Conservation (phyloP, 345 rosid genomes). For the Brassica juncea region DNA sequence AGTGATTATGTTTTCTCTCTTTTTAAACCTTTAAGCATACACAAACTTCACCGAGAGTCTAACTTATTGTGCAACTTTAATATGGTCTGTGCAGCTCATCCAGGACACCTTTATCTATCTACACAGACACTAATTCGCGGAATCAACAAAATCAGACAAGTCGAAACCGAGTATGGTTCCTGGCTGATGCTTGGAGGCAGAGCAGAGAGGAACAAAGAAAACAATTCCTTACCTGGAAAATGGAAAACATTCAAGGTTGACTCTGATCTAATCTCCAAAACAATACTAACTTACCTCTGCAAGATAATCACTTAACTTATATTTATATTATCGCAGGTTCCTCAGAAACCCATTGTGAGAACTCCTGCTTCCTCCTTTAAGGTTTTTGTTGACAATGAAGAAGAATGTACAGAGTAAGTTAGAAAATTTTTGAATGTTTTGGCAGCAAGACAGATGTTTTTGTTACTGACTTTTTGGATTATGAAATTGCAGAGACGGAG, state of each 20-base stretch:
- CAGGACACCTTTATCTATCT: conserved; percentile 57
- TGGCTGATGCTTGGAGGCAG: conserved; percentile 74
- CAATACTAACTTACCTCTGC: background rate
- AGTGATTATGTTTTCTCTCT: conserved; percentile 11
- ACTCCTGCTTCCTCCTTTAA: conserved; percentile 57
- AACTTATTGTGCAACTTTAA: conserved; percentile 4
- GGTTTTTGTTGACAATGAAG: conserved; percentile 75
- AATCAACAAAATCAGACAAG: conserved; percentile 47
- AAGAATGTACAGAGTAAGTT: conserved; percentile 69
- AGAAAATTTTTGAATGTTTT: background rate
- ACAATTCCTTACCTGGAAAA: conserved; percentile 66
- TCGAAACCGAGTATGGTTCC: conserved; percentile 49
- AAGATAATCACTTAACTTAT: conserved; percentile 11
- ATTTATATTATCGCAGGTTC: conserved; percentile 50
- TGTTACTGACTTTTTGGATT: conserved; percentile 1
- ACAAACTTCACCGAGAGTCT: background rate
- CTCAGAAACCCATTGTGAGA: conserved; percentile 55
- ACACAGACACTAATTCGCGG: conserved; percentile 39
- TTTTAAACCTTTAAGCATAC: background rate
- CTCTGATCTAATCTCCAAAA: background rate
- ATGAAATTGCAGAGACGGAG: conserved; percentile 31
- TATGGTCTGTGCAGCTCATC: conserved; percentile 46
- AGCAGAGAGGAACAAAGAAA: conserved; percentile 95
- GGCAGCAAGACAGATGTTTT: background rate
- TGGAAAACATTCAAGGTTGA: conserved; percentile 82